A percentile compares a stretch with the other conserved stretches of the same genome.
phyloP scores from a whole-genome alignment of 306 rosid species.

The Sesbania bispinosa region DNA sequence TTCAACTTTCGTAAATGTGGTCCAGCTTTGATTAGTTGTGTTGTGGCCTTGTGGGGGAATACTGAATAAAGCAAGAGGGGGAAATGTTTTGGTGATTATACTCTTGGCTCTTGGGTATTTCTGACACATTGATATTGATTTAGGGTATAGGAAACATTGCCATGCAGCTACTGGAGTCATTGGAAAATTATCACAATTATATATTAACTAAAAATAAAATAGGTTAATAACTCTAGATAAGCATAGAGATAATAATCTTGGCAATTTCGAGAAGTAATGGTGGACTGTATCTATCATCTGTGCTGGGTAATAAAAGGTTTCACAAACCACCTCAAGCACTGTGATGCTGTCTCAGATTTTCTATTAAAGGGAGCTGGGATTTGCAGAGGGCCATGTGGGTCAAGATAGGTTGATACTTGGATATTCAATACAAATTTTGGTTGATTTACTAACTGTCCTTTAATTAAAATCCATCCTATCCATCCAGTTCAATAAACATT shows the following conservation, averaged over 20 bases:
- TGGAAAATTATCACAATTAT: not conserved
- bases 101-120: too few relatives aligned
- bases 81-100: not conserved
- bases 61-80: not conserved
- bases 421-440: not conserved
- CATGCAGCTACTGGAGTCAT: not conserved
- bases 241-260: too few relatives aligned
- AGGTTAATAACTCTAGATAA: too few relatives aligned
- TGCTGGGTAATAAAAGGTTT: too few relatives aligned
- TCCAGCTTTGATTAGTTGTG: conserved; percentile 10
- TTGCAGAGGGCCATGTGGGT: not conserved
- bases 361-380: not conserved
- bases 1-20: not conserved
- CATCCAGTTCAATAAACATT: not conserved
- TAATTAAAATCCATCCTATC: not conserved
- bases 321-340: not conserved
- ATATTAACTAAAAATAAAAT: too few relatives aligned
- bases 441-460: not conserved
- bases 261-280: too few relatives aligned
- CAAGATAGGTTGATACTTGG: not conserved
- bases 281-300: too few relatives aligned
- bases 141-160: not conserved
- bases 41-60: conserved; percentile 2
- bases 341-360: not conserved
- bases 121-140: too few relatives aligned